phyloP scores from a whole-genome alignment of 2,329 filamentous ascomycete genomes.

The Fonsecaea multimorphosa region DNA sequence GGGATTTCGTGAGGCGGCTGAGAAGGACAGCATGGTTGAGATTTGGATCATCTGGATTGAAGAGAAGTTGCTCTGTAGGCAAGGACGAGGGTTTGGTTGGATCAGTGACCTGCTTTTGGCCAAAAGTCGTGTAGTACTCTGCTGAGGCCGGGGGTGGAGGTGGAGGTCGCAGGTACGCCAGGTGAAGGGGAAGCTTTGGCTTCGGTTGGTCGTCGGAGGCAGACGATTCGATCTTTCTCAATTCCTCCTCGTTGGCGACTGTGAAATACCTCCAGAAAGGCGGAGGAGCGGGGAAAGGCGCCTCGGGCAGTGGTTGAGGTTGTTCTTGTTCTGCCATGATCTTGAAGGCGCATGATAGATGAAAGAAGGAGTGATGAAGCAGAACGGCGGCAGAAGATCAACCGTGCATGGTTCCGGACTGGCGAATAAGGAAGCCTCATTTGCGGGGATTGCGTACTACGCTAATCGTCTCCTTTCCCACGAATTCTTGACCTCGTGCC shows the following conservation, averaged over 20 bases:
- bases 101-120: constrained; percentile 71
- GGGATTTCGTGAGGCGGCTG: constrained; percentile 75
- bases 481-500: not conserved
- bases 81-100: constrained; percentile 45
- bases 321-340: constrained; percentile 40
- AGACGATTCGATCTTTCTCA: constrained; percentile 55
- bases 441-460: constrained; percentile 32
- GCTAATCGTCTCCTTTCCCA: not conserved
- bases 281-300: constrained; percentile 83
- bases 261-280: constrained; percentile 92
- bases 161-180: constrained; percentile 81
- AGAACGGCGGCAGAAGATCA: not conserved
- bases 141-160: constrained; percentile 65
- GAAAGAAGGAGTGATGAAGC: constrained; percentile 2
- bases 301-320: constrained; percentile 56
- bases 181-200: constrained; percentile 67
- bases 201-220: constrained; percentile 45
- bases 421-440: constrained; percentile 34
- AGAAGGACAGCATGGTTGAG: constrained; percentile 63
- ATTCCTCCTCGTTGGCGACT: constrained; percentile 69
- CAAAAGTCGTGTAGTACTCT: constrained; percentile 77
- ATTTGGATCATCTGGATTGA: constrained; percentile 62
- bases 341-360: constrained; percentile 43
- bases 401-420: not conserved
- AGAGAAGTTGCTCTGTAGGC: constrained; percentile 61